Conservation (phyloP, 2,329 filamentous ascomycete genomes). For the Verticillium nubilum region DNA sequence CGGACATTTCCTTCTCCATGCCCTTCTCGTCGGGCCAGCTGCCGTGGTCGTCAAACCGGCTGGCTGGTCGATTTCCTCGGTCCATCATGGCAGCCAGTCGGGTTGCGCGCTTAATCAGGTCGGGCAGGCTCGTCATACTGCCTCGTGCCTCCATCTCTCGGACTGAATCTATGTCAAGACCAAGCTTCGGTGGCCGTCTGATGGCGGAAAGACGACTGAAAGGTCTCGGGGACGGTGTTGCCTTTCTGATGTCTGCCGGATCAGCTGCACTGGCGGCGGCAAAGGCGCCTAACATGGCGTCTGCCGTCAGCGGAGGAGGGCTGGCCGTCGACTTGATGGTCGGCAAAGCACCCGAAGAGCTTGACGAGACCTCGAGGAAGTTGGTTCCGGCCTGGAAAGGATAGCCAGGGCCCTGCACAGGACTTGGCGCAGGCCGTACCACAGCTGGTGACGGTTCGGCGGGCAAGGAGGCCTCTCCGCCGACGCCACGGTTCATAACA, state of each 20-base stretch:
- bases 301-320: conserved; percentile 28
- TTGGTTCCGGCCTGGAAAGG: conserved; percentile 39
- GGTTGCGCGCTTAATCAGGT: conserved; percentile 85
- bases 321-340: conserved; percentile 16
- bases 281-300: conserved; percentile 45
- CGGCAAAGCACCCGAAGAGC: conserved; percentile 38
- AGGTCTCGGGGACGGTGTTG: conserved; percentile 20
- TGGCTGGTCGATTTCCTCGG: conserved; percentile 62
- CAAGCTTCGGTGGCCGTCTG: conserved; percentile 62
- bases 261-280: conserved; percentile 42
- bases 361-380: conserved; percentile 40
- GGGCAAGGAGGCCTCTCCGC: conserved; percentile 5
- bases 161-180: conserved; percentile 69
- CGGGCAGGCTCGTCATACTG: conserved; percentile 85
- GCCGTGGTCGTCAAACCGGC: conserved; percentile 48
- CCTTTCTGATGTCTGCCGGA: conserved; percentile 23
- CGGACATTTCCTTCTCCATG: conserved; percentile 32
- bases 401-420: conserved; percentile 23
- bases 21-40: conserved; percentile 43
- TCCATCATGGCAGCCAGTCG: conserved; percentile 83
- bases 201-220: conserved; percentile 49
- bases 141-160: conserved; percentile 76
- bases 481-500: conserved; percentile 34
- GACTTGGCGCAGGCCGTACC: conserved; percentile 27
- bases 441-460: neutral